Conservation (phyloP, 2,329 filamentous ascomycete species). For the Aspergillus sp. region DNA sequence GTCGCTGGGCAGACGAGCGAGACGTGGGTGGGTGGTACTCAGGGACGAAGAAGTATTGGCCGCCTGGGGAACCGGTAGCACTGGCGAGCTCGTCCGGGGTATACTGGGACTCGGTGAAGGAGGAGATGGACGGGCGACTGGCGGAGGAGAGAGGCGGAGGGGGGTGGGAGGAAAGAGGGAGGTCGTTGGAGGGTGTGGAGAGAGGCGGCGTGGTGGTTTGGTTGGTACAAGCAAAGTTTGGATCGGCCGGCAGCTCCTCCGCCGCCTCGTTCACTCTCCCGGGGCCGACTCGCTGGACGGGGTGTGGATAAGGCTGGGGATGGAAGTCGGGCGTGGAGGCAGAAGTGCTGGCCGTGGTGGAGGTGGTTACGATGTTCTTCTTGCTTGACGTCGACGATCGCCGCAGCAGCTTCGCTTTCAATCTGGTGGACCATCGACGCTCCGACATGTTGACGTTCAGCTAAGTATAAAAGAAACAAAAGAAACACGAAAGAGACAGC, state of each 20-base stretch:
- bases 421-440: slow-evolving; percentile 34
- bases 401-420: slow-evolving; percentile 38
- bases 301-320: background rate
- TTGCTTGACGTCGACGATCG: slow-evolving; percentile 32
- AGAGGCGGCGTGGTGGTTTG: slow-evolving; percentile 1
- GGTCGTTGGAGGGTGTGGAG: slow-evolving; percentile 12
- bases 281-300: background rate
- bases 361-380: slow-evolving; percentile 8
- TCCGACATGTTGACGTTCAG: slow-evolving; percentile 29
- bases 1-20: background rate
- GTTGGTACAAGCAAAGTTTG: slow-evolving; percentile 6
- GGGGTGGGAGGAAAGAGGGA: background rate
- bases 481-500: background rate
- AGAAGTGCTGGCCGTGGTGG: slow-evolving; percentile 7
- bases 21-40: slow-evolving; percentile 5
- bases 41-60: slow-evolving; percentile 10
- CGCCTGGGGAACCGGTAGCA: slow-evolving; percentile 3
- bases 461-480: background rate
- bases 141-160: slow-evolving; percentile 18
- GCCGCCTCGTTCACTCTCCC: background rate
- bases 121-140: slow-evolving; percentile 24
- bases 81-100: slow-evolving; percentile 12
- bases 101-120: slow-evolving; percentile 12
- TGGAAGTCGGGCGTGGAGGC: slow-evolving; percentile 5
- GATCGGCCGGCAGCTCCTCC: slow-evolving; percentile 12